A percentile compares a stretch with the other conserved stretches of the same genome.
phyloP scores from a whole-genome alignment of 768 basidiomycete genomes.

The Boletales sp. region DNA sequence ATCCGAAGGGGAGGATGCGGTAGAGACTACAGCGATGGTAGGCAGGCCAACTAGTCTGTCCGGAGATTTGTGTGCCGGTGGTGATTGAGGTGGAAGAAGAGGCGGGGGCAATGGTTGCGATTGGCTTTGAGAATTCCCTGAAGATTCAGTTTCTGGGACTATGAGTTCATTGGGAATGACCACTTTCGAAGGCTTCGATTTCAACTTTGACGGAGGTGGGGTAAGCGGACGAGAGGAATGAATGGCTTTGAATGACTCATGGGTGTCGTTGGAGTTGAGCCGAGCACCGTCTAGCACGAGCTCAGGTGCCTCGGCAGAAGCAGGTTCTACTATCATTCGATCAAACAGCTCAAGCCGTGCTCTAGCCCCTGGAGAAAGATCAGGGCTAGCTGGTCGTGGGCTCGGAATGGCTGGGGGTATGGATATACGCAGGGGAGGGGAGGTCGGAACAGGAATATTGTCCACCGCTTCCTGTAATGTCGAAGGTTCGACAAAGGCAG shows the following conservation, averaged over 20 bases:
- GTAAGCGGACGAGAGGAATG: conserved; percentile 2
- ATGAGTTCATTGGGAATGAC: conserved; percentile 17
- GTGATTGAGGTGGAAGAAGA: not conserved
- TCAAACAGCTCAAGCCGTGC: conserved; percentile 30
- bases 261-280: not conserved
- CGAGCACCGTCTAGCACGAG: not conserved
- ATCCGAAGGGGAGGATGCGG: conserved; percentile 3
- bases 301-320: not conserved
- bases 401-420: conserved; percentile 1
- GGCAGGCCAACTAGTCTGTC: conserved; percentile 11
- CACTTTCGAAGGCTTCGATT: not conserved
- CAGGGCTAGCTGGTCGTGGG: conserved; percentile 1
- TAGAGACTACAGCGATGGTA: conserved; percentile 16
- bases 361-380: conserved; percentile 25
- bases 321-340: conserved; percentile 13
- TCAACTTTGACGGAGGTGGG: conserved; percentile 3
- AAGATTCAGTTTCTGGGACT: conserved; percentile 32
- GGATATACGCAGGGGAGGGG: conserved; percentile 2
- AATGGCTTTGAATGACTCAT: not conserved
- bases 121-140: conserved; percentile 21
- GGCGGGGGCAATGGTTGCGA: conserved; percentile 6
- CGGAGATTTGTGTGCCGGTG: not conserved
- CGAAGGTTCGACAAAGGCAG: not conserved
- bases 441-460: not conserved
- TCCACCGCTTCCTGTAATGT: not conserved